A percentile compares a stretch with the other conserved stretches of the same genome.
phyloP scores from a whole-genome alignment of 345 rosid species.

The Xanthoceras sorbifolium region DNA sequence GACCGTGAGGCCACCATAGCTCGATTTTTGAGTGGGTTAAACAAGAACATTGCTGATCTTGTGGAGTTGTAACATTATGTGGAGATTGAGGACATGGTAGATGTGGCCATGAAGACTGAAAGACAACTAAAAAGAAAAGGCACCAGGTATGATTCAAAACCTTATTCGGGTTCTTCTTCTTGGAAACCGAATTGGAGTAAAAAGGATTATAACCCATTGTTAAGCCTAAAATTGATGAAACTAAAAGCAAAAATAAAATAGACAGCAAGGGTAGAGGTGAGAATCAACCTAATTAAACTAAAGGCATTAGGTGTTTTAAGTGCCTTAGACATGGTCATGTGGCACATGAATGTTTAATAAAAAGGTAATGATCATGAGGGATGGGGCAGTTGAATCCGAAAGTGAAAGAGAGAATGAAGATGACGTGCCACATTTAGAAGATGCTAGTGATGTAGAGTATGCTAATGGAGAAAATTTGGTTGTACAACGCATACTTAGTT shows the following conservation, averaged over 20 bases:
- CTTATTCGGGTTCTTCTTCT: neutral
- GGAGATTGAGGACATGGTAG: neutral
- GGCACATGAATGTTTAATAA: neutral
- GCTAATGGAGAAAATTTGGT: neutral
- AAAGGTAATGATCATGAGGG: neutral
- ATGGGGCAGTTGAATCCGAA: neutral
- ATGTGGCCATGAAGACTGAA: neutral
- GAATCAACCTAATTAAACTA: neutral
- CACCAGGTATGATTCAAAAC: neutral
- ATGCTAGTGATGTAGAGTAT: neutral
- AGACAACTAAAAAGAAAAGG: neutral
- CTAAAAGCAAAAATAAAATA: constrained; percentile 5
- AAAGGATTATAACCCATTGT: constrained; percentile 11
- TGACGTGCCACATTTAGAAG: neutral
- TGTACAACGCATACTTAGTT: too few relatives aligned
- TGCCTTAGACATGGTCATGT: constrained; percentile 1
- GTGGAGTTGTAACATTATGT: too few relatives aligned
- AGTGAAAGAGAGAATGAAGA: too few relatives aligned
- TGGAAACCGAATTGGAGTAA: neutral
- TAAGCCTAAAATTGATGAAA: constrained; percentile 3
- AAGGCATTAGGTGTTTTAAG: neutral
- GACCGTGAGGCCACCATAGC: too few relatives aligned
- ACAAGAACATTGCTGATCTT: neutral
- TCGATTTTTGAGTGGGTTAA: neutral
- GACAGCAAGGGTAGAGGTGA: constrained; percentile 4